A percentile compares a stretch with the other conserved stretches of the same genome.
Conservation (phyloP, 2,329 filamentous ascomycete species). For the Fusarium clavum region DNA sequence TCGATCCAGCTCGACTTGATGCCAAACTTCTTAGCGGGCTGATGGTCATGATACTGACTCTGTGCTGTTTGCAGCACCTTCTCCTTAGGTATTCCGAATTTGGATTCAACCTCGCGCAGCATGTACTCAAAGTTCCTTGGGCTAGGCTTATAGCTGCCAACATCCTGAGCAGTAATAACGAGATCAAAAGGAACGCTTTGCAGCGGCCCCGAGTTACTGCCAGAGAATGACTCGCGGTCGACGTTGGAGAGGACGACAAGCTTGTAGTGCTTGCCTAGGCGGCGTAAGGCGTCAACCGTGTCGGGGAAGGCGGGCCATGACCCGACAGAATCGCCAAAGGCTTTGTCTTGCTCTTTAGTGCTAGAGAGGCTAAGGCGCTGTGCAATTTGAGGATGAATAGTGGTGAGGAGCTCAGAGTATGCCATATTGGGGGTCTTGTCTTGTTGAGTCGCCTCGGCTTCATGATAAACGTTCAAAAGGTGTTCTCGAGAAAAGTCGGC, state of each 20-base stretch:
- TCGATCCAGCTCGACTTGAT: conserved; percentile 72
- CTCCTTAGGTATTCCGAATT: conserved; percentile 66
- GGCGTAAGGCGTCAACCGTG: conserved; percentile 64
- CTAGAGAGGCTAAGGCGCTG: conserved; percentile 53
- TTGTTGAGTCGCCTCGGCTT: conserved; percentile 64
- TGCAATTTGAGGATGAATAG: conserved; percentile 60
- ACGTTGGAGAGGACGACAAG: conserved; percentile 70
- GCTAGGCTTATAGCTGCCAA: conserved; percentile 78
- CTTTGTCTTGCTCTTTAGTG: conserved; percentile 54
- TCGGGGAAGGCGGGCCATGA: conserved; percentile 70
- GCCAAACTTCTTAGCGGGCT: conserved; percentile 69
- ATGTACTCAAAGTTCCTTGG: conserved; percentile 74
- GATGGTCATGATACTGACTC: conserved; percentile 77
- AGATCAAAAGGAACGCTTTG: conserved; percentile 66
- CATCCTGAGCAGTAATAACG: conserved; percentile 75
- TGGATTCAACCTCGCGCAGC: conserved; percentile 62
- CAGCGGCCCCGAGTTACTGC: conserved; percentile 59
- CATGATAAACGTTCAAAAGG: conserved; percentile 57
- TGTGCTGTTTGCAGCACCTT: conserved; percentile 75
- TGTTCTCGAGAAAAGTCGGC: conserved; percentile 51
- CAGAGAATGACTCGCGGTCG: conserved; percentile 62
- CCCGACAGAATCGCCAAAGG: conserved; percentile 65
- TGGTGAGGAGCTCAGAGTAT: conserved; percentile 70
- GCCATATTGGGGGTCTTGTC: conserved; percentile 63
- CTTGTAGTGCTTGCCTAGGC: conserved; percentile 64